Conservation (phyloP, 768 basidiomycete genomes). For the Leccinum variicolor region DNA sequence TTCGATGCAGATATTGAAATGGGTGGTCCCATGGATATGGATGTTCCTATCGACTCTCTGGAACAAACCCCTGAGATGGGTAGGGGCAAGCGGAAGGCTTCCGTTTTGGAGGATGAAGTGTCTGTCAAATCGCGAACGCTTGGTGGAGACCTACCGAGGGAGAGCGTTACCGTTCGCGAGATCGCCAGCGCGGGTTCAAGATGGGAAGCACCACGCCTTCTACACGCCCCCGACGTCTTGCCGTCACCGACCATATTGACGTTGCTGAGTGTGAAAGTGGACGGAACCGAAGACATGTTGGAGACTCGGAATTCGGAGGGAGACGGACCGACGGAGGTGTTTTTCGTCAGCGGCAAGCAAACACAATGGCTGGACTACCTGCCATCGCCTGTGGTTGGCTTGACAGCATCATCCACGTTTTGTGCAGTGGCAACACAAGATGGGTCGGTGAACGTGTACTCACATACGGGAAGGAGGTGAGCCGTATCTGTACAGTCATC, state of each 20-base stretch:
- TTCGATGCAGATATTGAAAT: constrained; percentile 42
- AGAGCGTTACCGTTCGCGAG: constrained; percentile 50
- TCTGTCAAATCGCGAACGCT: constrained; percentile 50
- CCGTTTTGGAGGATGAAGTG: constrained; percentile 39
- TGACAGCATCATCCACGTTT: constrained; percentile 63
- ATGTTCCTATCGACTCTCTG: constrained; percentile 52
- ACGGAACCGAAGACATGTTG: constrained; percentile 63
- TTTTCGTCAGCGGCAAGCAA: constrained; percentile 59
- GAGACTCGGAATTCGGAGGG: constrained; percentile 79
- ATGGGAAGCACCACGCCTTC: constrained; percentile 18
- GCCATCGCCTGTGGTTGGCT: constrained; percentile 62
- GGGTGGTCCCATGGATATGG: constrained; percentile 49
- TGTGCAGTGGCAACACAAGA: constrained; percentile 79
- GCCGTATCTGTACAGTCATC: constrained; percentile 13
- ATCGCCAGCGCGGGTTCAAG: constrained; percentile 33
- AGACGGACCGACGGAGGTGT: constrained; percentile 63
- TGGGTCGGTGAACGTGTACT: constrained; percentile 80
- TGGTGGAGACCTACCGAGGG: constrained; percentile 62
- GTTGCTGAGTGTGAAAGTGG: constrained; percentile 54
- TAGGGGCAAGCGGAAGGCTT: constrained; percentile 53
- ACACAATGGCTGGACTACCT: constrained; percentile 91
- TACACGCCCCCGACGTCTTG: constrained; percentile 18
- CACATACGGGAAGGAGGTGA: constrained; percentile 78
- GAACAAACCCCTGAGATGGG: constrained; percentile 40
- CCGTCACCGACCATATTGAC: constrained; percentile 61